These are phyloP conservation scores for Scalesia atractyloides DNA, from an alignment of 129 eudicot species.

Conservation along the genomic window DNA sequence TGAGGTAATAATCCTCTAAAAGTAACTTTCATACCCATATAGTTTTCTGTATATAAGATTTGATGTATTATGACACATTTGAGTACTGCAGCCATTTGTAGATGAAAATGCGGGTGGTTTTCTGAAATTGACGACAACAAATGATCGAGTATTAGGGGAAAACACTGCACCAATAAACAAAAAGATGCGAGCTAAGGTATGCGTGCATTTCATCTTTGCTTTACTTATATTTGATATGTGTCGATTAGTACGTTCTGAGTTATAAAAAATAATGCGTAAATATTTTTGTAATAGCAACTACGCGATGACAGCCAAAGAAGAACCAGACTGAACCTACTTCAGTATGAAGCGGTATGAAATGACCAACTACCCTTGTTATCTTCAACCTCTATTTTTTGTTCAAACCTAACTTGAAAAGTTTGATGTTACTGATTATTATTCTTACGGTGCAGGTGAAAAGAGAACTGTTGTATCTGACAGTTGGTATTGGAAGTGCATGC, in stretches of 20 bases:
- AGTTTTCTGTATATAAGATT: conserved; percentile 8
- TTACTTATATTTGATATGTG: neutral
- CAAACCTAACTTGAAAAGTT: neutral
- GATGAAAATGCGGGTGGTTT: conserved; percentile 78
- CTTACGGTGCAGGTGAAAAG: conserved; percentile 66
- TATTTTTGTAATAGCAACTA: conserved; percentile 49
- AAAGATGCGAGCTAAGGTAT: conserved; percentile 67
- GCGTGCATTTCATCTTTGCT: conserved; percentile 9
- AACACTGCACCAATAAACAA: conserved; percentile 68
- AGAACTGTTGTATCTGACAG: conserved; percentile 75
- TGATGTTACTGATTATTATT: conserved; percentile 18
- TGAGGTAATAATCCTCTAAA: conserved; percentile 44
- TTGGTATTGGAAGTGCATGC: conserved; percentile 82
- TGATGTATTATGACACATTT: conserved; percentile 26
- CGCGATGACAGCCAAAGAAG: conserved; percentile 71
- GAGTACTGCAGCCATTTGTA: conserved; percentile 29
- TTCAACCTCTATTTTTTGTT: conserved; percentile 3
- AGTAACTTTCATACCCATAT: neutral
- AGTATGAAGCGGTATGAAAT: conserved; percentile 83
- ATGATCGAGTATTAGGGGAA: conserved; percentile 79
- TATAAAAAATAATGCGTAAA: conserved; percentile 8
- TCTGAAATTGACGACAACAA: conserved; percentile 67
- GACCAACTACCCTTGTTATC: neutral
- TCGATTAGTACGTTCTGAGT: neutral
- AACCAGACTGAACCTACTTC: conserved; percentile 73